Conservation (phyloP, 768 basidiomycete species). For the Boletales sp. region DNA sequence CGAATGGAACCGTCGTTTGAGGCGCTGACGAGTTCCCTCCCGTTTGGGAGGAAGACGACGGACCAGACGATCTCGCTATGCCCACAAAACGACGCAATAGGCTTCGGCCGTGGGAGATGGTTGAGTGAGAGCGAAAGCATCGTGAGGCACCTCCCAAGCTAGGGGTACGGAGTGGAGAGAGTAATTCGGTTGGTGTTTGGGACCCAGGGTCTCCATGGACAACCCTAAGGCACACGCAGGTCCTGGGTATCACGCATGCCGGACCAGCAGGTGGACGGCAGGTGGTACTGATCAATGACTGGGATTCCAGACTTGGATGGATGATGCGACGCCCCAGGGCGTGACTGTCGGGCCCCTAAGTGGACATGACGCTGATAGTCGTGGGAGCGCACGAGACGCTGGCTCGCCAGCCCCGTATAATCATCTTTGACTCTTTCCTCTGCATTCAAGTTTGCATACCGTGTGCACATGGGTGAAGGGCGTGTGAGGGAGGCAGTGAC, state of each 20-base stretch:
- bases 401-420: slow-evolving; percentile 1
- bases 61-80: slow-evolving; percentile 29
- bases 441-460: background rate
- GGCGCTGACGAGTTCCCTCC: slow-evolving; percentile 23
- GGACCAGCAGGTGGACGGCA: slow-evolving; percentile 32
- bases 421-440: background rate
- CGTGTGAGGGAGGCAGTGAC: slow-evolving; percentile 11
- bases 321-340: slow-evolving; percentile 22
- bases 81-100: slow-evolving; percentile 19
- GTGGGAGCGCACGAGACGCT: slow-evolving; percentile 23
- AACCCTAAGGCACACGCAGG: slow-evolving; percentile 29
- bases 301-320: slow-evolving; percentile 30
- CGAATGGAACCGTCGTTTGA: slow-evolving; percentile 30
- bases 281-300: slow-evolving; percentile 30
- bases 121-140: slow-evolving; percentile 31
- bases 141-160: slow-evolving; percentile 18
- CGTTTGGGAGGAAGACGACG: slow-evolving; percentile 25
- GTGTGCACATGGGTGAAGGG: slow-evolving; percentile 1
- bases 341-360: slow-evolving; percentile 28
- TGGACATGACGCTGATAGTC: slow-evolving; percentile 24
- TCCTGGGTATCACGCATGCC: slow-evolving; percentile 28
- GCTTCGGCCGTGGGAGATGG: slow-evolving; percentile 24
- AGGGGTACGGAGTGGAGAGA: slow-evolving; percentile 22
- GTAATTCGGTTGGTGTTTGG: slow-evolving; percentile 21
- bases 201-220: slow-evolving; percentile 24